Base-by-base conservation (phyloP, 1,284 basidiomycete genomes). In the Mrakiaceae sp. region DNA sequence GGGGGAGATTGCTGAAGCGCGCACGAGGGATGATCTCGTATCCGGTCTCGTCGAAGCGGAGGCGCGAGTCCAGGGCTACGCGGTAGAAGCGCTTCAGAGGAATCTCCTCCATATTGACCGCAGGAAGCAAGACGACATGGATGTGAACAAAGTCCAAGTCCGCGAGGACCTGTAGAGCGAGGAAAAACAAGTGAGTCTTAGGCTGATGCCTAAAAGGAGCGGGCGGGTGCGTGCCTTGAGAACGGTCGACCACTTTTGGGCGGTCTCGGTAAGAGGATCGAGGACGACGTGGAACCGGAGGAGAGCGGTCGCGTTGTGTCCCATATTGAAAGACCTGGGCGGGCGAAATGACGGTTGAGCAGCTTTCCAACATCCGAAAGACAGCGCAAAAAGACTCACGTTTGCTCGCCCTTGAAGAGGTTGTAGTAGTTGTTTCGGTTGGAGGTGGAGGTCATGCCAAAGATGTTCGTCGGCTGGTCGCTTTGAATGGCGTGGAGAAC, bases 1-100 rank as follows among this genome's bases (percentile, higher is more conserved):
- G 71, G 0, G 83, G 83, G 47, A 84, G 72, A 81, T 66, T 60
- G 42, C 62, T 60, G 68, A 75, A 75, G 5, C 67, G 70, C 7
- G 76, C 70, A 2, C 67, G 71, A 1, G 73, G 88, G 81, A 63
- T 76, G 3, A 73, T 64, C 53, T 77, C 74, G 14, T 71, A 62
- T 3, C 78, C 77, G 27, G 8, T 40, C 40, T 10, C 46, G 69
- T 90, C 84, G 71, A 93, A 98, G 0, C 74, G 66, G 5, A 88
- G 77, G 5, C 76, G 73, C 10, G 84, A 78, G 1, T 81, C 76
- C 2, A 93, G 77, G 58, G 84, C 85, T 71, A 86, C 90, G 3
- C 90, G 86, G 74, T 96, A 97, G 78, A 97, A 98, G n/a, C 87
- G 82, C 75, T 95, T 96, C 53, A 98, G 77, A 1, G 93, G 92